Conservation (phyloP, 163 green algal species). For the Chloromonas sp. region DNA sequence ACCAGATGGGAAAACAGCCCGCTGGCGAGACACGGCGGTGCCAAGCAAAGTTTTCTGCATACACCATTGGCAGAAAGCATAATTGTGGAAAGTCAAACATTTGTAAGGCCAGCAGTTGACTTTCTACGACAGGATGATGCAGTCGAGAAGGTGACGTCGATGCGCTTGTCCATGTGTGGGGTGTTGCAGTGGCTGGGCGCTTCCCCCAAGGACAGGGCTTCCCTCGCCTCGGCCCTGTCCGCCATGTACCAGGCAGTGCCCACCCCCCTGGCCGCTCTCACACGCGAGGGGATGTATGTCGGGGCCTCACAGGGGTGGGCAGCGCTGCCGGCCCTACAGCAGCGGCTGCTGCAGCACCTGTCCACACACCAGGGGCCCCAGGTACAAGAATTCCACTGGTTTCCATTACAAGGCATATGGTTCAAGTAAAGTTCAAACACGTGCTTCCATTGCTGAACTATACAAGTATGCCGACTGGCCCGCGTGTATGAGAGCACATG, state of each 20-base stretch:
- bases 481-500: neutral
- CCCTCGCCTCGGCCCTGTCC: neutral
- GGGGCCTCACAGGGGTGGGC: neutral
- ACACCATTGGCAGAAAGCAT: too few relatives aligned
- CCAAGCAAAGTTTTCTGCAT: too few relatives aligned
- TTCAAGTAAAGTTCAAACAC: neutral
- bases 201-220: neutral
- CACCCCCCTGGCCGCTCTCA: neutral
- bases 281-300: neutral
- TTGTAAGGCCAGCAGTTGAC: too few relatives aligned
- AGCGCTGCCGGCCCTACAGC: neutral
- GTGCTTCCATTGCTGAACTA: neutral
- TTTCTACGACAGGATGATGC: too few relatives aligned
- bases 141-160: too few relatives aligned
- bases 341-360: neutral
- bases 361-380: neutral
- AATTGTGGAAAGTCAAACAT: too few relatives aligned
- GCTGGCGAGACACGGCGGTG: too few relatives aligned
- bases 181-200: neutral
- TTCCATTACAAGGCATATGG: neutral
- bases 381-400: neutral
- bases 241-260: neutral
- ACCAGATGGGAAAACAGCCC: too few relatives aligned
- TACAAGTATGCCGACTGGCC: neutral
- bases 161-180: too few relatives aligned